A percentile compares a stretch with the other conserved stretches of the same genome.
These are phyloP conservation scores for Coemansia sp. DNA, from an alignment of 192 early-diverging fungal genomes.

Conservation along the genomic window DNA sequence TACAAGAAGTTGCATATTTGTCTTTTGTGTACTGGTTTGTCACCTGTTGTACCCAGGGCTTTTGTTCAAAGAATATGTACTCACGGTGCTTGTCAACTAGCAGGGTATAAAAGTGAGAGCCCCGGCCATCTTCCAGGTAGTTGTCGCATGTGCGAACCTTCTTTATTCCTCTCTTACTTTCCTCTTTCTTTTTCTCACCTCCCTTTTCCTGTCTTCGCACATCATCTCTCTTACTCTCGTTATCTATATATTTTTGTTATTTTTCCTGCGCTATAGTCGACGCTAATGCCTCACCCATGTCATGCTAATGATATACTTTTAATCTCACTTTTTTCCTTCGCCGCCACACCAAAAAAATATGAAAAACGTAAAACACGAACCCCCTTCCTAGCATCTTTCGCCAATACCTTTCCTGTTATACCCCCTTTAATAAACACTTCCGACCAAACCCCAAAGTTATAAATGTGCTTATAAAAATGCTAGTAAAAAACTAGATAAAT, in stretches of 20 bases:
- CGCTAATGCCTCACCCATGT: not conserved
- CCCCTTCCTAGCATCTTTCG: not conserved
- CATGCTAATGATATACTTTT: not conserved
- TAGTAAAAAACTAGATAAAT: constrained; percentile 22
- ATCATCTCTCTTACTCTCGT: not conserved
- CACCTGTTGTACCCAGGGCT: not conserved
- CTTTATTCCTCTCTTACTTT: constrained; percentile 7
- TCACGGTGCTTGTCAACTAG: not conserved
- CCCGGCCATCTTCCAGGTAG: not conserved
- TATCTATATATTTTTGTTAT: not conserved
- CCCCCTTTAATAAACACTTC: not conserved
- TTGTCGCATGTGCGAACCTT: not conserved
- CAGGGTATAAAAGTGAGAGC: not conserved
- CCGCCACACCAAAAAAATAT: not conserved
- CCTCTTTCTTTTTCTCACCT: not conserved
- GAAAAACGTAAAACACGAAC: not conserved
- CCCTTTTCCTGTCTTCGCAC: constrained; percentile 1
- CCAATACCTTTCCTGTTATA: not conserved
- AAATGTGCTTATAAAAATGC: not conserved
- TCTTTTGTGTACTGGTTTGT: not conserved
- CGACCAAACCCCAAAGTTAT: not conserved
- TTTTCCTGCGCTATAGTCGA: not conserved
- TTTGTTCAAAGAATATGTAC: not conserved
- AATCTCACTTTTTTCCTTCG: not conserved
- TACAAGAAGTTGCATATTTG: not conserved